Evolutionary conservation across 2,329 filamentous ascomycete genomes (phyloP).

Genomic region (Aspergillus uvarum): DNA sequence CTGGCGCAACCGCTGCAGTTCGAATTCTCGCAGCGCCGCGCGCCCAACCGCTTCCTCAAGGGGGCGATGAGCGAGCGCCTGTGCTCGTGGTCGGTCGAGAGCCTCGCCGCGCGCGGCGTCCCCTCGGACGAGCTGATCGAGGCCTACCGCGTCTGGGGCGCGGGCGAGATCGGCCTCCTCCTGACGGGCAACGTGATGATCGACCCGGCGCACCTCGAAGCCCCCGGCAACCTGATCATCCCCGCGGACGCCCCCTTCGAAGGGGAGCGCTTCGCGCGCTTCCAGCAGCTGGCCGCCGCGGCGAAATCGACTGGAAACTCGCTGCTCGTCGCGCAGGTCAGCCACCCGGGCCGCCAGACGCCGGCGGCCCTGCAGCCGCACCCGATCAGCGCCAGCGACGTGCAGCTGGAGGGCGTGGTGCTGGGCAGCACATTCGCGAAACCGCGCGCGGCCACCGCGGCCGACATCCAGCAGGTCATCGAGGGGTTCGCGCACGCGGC

Average conservation of each 20-base stretch:
- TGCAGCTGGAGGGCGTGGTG: constrained; percentile 23
- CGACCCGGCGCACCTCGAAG: constrained; percentile 7
- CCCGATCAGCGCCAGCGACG: constrained; percentile 17
- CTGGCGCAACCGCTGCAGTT: constrained; percentile 52
- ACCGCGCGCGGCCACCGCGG: constrained; percentile 53
- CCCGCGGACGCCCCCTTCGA: not conserved
- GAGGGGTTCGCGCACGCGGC: constrained; percentile 52
- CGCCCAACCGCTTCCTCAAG: constrained; percentile 67
- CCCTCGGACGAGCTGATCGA: constrained; percentile 52
- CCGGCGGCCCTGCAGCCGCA: constrained; percentile 34
- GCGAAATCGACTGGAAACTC: constrained; percentile 27
- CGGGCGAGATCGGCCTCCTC: constrained; percentile 5
- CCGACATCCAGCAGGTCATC: constrained; percentile 54
- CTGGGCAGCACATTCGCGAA: constrained; percentile 38
- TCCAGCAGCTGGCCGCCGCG: constrained; percentile 7
- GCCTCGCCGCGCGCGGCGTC: constrained; percentile 54
- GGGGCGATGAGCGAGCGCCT: constrained; percentile 66
- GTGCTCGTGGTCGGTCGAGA: constrained; percentile 59
- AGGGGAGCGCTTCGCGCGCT: not conserved
- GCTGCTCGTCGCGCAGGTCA: constrained; percentile 38
- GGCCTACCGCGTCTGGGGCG: constrained; percentile 8
- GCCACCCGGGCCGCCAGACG: constrained; percentile 40
- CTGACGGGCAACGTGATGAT: constrained; percentile 12
- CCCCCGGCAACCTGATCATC: not conserved
- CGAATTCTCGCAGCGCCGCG: constrained; percentile 54